Percentiles rank a stretch among this genome's conserved stretches.
phyloP scores from a whole-genome alignment of 1,139 yeast genomes.

The Suhomyces chickasaworum region DNA sequence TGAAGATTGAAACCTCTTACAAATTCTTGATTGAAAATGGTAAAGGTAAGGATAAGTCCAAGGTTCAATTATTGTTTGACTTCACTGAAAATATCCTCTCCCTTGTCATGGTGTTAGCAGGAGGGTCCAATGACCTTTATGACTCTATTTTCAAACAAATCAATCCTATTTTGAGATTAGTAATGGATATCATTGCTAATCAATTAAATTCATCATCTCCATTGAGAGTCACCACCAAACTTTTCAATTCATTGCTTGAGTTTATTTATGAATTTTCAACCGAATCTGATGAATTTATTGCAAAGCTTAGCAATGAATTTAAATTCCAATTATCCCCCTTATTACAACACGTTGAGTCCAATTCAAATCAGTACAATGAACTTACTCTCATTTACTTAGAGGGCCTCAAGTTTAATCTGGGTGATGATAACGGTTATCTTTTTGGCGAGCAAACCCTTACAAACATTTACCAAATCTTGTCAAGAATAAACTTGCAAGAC shows the following conservation, averaged over 20 bases:
- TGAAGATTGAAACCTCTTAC: constrained; percentile 52
- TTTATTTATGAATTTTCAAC: constrained; percentile 67
- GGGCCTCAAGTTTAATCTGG: constrained; percentile 62
- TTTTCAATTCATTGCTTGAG: constrained; percentile 58
- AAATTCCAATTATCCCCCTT: constrained; percentile 27
- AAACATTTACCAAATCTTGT: constrained; percentile 31
- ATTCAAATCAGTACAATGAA: constrained; percentile 28
- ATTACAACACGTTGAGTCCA: constrained; percentile 20
- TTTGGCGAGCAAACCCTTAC: constrained; percentile 27
- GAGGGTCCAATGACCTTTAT: constrained; percentile 63
- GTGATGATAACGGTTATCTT: constrained; percentile 42
- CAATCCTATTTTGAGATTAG: constrained; percentile 45
- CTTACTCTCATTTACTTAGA: constrained; percentile 55
- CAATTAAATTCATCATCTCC: constrained; percentile 24
- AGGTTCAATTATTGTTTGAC: constrained; percentile 55
- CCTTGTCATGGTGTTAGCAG: constrained; percentile 65
- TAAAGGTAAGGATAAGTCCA: constrained; percentile 42
- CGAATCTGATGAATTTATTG: constrained; percentile 61
- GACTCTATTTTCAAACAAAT: constrained; percentile 50
- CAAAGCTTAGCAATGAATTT: constrained; percentile 24
- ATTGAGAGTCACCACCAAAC: constrained; percentile 40
- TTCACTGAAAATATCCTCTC: constrained; percentile 75
- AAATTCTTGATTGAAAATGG: constrained; percentile 38
- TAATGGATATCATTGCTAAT: constrained; percentile 42
- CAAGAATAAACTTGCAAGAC: constrained; percentile 44